phyloP scores from a whole-genome alignment of 2,329 filamentous ascomycete species.

The Didymella segeticola region DNA sequence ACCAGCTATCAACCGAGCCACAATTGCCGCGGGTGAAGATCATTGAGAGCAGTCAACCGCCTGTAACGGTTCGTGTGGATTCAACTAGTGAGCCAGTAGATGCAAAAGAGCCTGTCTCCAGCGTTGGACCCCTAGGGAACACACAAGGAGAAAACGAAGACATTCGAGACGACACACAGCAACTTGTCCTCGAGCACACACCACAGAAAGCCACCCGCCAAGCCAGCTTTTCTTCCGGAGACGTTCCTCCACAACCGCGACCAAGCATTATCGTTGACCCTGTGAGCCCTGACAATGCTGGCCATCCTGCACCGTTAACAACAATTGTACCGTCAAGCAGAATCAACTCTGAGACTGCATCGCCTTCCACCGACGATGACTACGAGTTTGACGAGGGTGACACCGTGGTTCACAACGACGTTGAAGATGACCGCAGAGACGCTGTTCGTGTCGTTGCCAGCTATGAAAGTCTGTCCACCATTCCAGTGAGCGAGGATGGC shows the following conservation, averaged over 20 bases:
- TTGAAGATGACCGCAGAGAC: constrained; percentile 20
- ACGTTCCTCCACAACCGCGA: neutral
- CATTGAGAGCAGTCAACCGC: neutral
- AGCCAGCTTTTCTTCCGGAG: neutral
- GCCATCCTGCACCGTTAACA: neutral
- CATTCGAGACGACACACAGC: neutral
- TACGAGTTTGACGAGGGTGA: constrained; percentile 46
- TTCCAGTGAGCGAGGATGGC: constrained; percentile 6
- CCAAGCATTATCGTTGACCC: constrained; percentile 9
- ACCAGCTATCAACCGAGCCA: constrained; percentile 6
- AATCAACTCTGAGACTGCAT: neutral
- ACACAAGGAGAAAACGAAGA: neutral
- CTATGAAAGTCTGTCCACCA: constrained; percentile 6
- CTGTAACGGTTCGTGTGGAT: neutral
- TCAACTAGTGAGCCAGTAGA: neutral
- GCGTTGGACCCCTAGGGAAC: neutral
- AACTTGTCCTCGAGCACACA: neutral
- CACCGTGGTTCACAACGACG: constrained; percentile 42
- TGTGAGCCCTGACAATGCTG: neutral
- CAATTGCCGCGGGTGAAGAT: constrained; percentile 1
- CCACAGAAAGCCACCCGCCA: neutral
- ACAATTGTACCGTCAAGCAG: neutral
- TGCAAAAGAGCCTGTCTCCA: neutral
- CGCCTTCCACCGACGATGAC: constrained; percentile 27
- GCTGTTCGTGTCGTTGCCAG: constrained; percentile 1